Evolutionary conservation across 371 early-diverging fungal species (phyloP).

Genomic region (Syncephalastrum racemosum): DNA sequence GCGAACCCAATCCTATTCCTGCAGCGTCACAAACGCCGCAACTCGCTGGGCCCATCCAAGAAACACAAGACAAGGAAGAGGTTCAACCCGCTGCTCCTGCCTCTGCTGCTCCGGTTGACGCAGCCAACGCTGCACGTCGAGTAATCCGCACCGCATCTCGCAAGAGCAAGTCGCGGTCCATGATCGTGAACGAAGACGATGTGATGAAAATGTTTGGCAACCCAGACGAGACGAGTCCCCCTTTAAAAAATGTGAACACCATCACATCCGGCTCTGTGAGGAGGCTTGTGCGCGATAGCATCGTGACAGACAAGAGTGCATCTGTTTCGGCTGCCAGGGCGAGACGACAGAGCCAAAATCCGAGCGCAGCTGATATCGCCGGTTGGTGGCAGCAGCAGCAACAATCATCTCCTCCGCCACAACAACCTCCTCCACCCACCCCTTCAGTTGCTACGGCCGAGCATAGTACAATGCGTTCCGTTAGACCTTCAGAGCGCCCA

Average conservation of each 20-base stretch:
- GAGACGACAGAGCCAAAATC: constrained; percentile 1
- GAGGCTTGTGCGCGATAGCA: constrained; percentile 36
- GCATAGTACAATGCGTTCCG: background rate
- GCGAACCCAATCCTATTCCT: too few species aligned
- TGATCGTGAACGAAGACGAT: constrained; percentile 26
- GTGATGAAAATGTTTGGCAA: constrained; percentile 23
- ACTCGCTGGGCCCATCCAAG: constrained; percentile 1
- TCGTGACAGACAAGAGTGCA: constrained; percentile 21
- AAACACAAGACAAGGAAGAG: background rate
- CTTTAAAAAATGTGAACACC: constrained; percentile 11
- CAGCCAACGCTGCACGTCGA: constrained; percentile 23
- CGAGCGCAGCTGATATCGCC: constrained; percentile 17
- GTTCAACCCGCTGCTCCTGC: background rate
- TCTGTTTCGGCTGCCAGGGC: constrained; percentile 14
- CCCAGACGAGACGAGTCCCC: background rate
- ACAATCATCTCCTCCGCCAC: constrained; percentile 5
- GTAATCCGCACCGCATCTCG: constrained; percentile 30
- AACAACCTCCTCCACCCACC: constrained; percentile 5
- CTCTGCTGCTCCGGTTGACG: background rate
- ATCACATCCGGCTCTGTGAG: constrained; percentile 37
- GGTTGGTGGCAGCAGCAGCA: constrained; percentile 18
- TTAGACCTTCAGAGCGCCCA: background rate
- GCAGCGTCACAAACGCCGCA: background rate
- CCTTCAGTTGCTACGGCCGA: constrained; percentile 27
- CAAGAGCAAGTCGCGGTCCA: constrained; percentile 28